These are phyloP conservation scores for Phyllosticta paracitricarpa DNA, from an alignment of 2,329 filamentous ascomycete species.

Conservation along the genomic window DNA sequence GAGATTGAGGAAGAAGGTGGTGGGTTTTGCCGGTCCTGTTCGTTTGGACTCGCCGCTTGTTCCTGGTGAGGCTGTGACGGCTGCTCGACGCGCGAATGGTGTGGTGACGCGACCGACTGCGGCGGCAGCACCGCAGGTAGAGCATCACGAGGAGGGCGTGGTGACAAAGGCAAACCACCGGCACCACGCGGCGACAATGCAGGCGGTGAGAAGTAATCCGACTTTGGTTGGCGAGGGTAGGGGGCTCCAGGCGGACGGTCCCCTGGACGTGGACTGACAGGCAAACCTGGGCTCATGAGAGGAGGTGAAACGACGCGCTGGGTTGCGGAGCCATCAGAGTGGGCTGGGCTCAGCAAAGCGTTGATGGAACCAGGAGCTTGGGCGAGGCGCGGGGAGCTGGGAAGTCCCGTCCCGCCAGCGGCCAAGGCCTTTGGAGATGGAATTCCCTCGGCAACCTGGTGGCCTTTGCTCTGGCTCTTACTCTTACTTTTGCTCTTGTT, in stretches of 20 bases:
- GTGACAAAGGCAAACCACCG: conserved; percentile 51
- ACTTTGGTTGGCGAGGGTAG: conserved; percentile 46
- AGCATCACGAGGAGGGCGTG: conserved; percentile 62
- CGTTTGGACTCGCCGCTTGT: not conserved
- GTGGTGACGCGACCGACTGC: conserved; percentile 52
- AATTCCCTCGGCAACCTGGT: conserved; percentile 18
- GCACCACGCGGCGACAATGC: conserved; percentile 52
- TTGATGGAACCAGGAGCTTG: conserved; percentile 26
- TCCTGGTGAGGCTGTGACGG: conserved; percentile 20
- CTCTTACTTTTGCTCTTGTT: conserved; percentile 53
- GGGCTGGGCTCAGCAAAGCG: conserved; percentile 41
- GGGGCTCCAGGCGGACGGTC: conserved; percentile 52
- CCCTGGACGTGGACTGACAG: conserved; percentile 50
- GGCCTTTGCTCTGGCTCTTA: conserved; percentile 34
- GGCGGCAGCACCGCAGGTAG: conserved; percentile 54
- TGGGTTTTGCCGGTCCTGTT: not conserved
- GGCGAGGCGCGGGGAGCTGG: conserved; percentile 29
- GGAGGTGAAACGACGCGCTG: conserved; percentile 35
- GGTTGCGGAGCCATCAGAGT: conserved; percentile 28
- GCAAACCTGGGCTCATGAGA: conserved; percentile 53
- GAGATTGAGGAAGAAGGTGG: conserved; percentile 13
- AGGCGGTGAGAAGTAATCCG: conserved; percentile 47
- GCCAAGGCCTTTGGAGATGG: conserved; percentile 8
- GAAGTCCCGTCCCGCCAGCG: conserved; percentile 15
- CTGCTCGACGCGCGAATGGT: conserved; percentile 29